Conservation (phyloP, 768 basidiomycete species). For the Rhodotorula toruloides region DNA sequence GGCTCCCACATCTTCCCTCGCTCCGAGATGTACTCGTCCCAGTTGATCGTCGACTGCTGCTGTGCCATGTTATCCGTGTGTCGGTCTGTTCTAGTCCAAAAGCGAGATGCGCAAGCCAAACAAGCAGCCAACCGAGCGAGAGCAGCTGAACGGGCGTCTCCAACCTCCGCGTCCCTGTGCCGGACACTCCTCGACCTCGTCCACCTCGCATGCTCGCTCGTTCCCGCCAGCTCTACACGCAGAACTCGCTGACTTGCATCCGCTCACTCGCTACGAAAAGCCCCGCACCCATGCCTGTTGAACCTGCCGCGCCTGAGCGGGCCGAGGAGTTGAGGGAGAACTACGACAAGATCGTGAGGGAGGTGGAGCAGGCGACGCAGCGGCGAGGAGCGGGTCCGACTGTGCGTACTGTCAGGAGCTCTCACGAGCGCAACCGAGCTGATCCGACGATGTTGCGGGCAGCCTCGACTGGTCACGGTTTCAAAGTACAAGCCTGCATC, state of each 20-base stretch:
- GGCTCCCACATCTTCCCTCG: conserved; percentile 33
- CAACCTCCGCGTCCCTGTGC: too few relatives aligned
- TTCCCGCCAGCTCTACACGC: neutral
- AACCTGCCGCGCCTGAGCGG: conserved; percentile 41
- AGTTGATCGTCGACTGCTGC: conserved; percentile 20
- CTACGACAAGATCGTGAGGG: conserved; percentile 42
- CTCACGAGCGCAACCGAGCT: neutral
- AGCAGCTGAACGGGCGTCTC: too few relatives aligned
- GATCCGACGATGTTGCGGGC: conserved; percentile 37
- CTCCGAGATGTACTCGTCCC: conserved; percentile 30
- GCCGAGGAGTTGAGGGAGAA: conserved; percentile 45
- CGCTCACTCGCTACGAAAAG: neutral
- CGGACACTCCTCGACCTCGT: too few relatives aligned
- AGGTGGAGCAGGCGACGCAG: conserved; percentile 34
- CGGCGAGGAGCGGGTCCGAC: neutral
- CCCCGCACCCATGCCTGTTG: conserved; percentile 13
- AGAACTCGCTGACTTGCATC: too few relatives aligned
- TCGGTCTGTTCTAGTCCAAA: neutral
- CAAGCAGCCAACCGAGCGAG: neutral
- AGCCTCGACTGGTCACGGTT: conserved; percentile 69
- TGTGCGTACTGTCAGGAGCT: neutral
- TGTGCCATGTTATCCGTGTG: neutral
- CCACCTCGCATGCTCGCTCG: neutral
- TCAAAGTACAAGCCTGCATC: conserved; percentile 87
- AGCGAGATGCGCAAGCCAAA: neutral